phyloP scores from a whole-genome alignment of 2,329 filamentous ascomycete species.

The Xylaria polymorpha region DNA sequence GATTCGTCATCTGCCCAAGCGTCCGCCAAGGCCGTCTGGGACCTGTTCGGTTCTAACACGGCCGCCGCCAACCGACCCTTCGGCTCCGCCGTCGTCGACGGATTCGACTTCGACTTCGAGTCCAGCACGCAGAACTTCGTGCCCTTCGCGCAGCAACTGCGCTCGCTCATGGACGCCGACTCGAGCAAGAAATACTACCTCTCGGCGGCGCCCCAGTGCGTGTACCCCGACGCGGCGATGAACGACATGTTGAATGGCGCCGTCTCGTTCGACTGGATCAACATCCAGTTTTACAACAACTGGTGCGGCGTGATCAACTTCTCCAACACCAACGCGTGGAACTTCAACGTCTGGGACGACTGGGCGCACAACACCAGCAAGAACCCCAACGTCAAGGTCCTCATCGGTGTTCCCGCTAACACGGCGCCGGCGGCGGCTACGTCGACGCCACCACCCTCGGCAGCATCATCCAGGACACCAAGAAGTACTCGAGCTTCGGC shows the following conservation, averaged over 20 bases:
- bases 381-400: slow-evolving; percentile 70
- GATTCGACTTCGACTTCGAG: slow-evolving; percentile 83
- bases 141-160: slow-evolving; percentile 69
- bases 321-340: slow-evolving; percentile 62
- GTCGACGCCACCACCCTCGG: slow-evolving; percentile 58
- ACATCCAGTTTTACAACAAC: slow-evolving; percentile 78
- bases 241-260: slow-evolving; percentile 65
- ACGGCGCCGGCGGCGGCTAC: slow-evolving; percentile 68
- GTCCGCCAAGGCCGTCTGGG: slow-evolving; percentile 74
- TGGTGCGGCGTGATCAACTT: slow-evolving; percentile 69
- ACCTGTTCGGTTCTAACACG: slow-evolving; percentile 72
- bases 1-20: slow-evolving; percentile 62
- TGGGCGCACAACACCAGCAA: slow-evolving; percentile 70
- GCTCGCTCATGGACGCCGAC: slow-evolving; percentile 64
- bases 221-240: slow-evolving; percentile 71
- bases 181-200: slow-evolving; percentile 67
- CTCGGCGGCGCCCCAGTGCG: slow-evolving; percentile 75
- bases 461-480: slow-evolving; percentile 64
- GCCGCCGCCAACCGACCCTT: slow-evolving; percentile 71
- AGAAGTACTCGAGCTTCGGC: slow-evolving; percentile 69
- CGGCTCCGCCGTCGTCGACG: slow-evolving; percentile 72
- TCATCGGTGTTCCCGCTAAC: slow-evolving; percentile 70
- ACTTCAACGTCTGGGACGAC: slow-evolving; percentile 72
- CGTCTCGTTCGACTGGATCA: slow-evolving; percentile 69
- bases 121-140: slow-evolving; percentile 67